Evolutionary conservation across 169 alveolate genomes (phyloP).

Genomic region (Amoebophrya sp.): DNA sequence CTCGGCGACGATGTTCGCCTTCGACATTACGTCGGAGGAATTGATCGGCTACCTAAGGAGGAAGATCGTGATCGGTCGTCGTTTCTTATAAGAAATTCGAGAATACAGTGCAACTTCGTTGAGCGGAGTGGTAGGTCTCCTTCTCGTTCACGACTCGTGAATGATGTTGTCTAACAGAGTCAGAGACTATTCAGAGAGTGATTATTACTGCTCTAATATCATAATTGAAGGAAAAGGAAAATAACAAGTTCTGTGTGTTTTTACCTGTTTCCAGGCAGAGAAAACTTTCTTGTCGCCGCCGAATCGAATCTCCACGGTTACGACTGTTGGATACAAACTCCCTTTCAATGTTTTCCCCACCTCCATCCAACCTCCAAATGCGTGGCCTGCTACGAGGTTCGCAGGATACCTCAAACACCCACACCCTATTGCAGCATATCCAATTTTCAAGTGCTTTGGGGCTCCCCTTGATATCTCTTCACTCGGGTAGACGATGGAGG

Average conservation of each 20-base stretch:
- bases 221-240: no score
- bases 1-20: not conserved
- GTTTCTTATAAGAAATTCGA: no score
- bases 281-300: not conserved
- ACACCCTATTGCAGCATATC: not conserved
- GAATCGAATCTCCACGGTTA: not conserved
- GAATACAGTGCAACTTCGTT: no score
- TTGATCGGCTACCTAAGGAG: not conserved
- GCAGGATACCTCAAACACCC: not conserved
- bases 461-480: not conserved
- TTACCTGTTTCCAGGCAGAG: not conserved
- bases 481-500: no score
- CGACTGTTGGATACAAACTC: not conserved
- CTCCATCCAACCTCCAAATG: not conserved
- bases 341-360: not conserved
- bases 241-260: no score
- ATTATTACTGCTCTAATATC: no score
- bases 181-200: no score
- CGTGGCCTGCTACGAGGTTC: constrained; percentile 7
- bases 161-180: no score
- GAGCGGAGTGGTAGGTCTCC: no score
- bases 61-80: no score
- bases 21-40: not conserved
- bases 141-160: no score
- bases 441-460: not conserved